Base-by-base conservation (phyloP, 2,329 filamentous ascomycete species). In the Diaporthe velutina region DNA sequence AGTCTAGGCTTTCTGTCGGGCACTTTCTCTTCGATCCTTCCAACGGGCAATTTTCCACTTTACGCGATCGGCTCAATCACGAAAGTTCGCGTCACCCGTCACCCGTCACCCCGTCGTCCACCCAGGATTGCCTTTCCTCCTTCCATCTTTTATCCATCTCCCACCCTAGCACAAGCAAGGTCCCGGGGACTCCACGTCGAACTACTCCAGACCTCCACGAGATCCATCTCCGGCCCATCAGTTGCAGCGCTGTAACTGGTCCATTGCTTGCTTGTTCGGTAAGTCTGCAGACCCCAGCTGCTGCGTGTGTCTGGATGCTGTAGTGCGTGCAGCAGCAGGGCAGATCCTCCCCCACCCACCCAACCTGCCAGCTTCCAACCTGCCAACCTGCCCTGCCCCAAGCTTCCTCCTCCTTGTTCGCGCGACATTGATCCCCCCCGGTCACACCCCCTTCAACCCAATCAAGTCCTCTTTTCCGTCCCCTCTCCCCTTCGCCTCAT, bases 21-120 rank as follows among this genome's bases (percentile, higher is more conserved):
- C 68, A 58, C 40, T 35, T 58, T 30, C 35, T 17, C 13, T 35
- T 3, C 9, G 6, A 48, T 52, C 45, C 70, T 25, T 25, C 70
- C 55, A 38, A 30, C 55, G 6, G 33, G n/a, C 67, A 40, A 48
- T 33, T 70, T 72, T 33, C 57, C 70, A 72, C 57, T 72, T 72
- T 72, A 64, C 70, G 70, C 70, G 48, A 38, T 52, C 55, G 10
- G 45, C 28, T 42, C 68, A 68, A 48, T 42, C 70, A 61, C 70
- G 54, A 72, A 72, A 72, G 50, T 60, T 72, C 70, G 70, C 70
- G 70, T 72, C 57, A 45, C 58, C 40, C 35, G 10, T 42, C 28
- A 15, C 28, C 10, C 40, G 9, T n/a, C n/a, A 17, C 15, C 40
- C 19, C 40, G 17, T 33, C n/a, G 4, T 9, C 40, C 38, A 4